Base-by-base conservation (phyloP, 2,329 filamentous ascomycete species). In the Escovopsis sp. region DNA sequence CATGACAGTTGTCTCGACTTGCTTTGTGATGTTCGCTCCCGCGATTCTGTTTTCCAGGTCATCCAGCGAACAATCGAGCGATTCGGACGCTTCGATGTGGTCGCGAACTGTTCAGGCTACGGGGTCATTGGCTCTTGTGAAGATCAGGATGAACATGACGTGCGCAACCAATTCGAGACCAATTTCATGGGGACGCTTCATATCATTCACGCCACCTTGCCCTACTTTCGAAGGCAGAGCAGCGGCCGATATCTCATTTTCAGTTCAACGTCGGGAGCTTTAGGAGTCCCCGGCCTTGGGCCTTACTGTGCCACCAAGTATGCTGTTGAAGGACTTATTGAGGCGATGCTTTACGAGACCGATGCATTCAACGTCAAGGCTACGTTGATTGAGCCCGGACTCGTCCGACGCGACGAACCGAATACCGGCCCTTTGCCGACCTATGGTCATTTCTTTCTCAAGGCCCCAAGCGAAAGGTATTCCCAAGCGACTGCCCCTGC, bases 231-330 rank as follows among this genome's bases (percentile, higher is more conserved):
- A 41, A 71, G 79, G 48, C 80, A 85, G 49, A 72, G 73, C 19
- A 69, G 67, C 1, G 91, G 91, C 1, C 76, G 88, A 28, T 96
- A 95, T 59, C 70, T 96, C 40, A 94, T 96, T 48, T 95, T 96
- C 64, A 94, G 86, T 56, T 91, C 84, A 8, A 95, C 87, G 1
- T 83, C 83, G 30, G 91, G 91, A 4, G 85, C 89, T 0, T 72
- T 95, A n/a, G 91, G 89, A 2, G 86, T 96, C 0, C 91, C 91
- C 0, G 91, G 91, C 0, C 64, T 96, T 6, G 89, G 89, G 0
- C 89, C 89, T 0, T 96, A 94, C 57, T 96, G 89, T 61, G 91
- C 91, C 1, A 94, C 87, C 12, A 98, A 96, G 60, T 96, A 95
- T 62, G 91, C 91, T 0, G 86, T 94, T 4, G 91, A 98, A 58